phyloP scores from a whole-genome alignment of 2,329 filamentous ascomycete genomes.

The Ophiostoma himal-ulmi region DNA sequence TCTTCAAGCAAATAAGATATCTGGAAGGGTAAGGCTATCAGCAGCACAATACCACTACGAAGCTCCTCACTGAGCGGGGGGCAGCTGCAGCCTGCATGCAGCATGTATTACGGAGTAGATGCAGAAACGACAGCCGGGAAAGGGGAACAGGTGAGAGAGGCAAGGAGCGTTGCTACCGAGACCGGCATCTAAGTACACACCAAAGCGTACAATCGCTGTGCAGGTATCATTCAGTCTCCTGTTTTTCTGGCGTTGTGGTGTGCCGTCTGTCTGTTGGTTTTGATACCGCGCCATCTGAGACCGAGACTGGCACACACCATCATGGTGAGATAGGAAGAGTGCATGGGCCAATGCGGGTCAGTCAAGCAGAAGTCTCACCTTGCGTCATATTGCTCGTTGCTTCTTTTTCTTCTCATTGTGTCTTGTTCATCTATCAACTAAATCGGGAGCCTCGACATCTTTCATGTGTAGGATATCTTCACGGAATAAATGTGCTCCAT shows the following conservation, averaged over 20 bases:
- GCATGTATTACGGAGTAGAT: neutral
- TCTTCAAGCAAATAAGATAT: neutral
- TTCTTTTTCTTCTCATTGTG: neutral
- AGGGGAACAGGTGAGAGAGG: neutral
- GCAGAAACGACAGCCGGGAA: neutral
- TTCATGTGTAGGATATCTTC: neutral
- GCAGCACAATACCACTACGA: neutral
- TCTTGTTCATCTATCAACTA: neutral
- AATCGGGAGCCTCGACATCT: neutral
- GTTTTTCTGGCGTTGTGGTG: neutral
- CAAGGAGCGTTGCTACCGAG: neutral
- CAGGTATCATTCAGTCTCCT: neutral
- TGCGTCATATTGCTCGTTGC: neutral
- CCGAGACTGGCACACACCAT: neutral
- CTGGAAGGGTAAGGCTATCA: neutral
- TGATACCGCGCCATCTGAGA: neutral
- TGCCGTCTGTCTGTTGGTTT: constrained; percentile 14
- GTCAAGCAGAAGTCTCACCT: neutral
- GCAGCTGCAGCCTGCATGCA: neutral
- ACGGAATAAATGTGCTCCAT: neutral
- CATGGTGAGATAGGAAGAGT: constrained; percentile 17
- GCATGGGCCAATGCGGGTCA: constrained; percentile 9
- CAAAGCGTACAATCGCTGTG: neutral
- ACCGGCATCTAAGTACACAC: neutral
- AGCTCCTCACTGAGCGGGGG: neutral